Conservation (phyloP, 2,329 filamentous ascomycete genomes). For the Raffaelea arxii region DNA sequence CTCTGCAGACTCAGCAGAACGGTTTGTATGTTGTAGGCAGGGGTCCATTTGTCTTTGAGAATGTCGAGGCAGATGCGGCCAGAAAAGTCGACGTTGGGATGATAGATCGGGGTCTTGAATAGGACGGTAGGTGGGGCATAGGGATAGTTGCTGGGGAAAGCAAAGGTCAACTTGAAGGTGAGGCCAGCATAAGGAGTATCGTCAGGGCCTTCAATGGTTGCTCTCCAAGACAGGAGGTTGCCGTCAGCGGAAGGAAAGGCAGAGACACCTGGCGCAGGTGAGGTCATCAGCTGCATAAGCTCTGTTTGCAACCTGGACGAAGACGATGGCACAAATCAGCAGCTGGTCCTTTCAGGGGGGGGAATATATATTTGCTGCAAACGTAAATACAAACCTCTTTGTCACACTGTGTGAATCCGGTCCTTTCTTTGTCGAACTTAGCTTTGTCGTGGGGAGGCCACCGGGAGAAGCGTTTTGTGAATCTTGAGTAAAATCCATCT, state of each 20-base stretch:
- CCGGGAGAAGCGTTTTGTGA: slow-evolving; percentile 60
- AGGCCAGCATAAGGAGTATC: slow-evolving; percentile 86
- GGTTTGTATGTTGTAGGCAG: slow-evolving; percentile 92
- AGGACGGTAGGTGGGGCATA: slow-evolving; percentile 84
- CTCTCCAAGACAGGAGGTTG: slow-evolving; percentile 86
- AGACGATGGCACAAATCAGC: not conserved
- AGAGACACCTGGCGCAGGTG: slow-evolving; percentile 83
- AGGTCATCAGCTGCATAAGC: slow-evolving; percentile 97
- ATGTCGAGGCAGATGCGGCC: slow-evolving; percentile 97
- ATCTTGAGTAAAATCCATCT: slow-evolving; percentile 48
- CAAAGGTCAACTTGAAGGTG: slow-evolving; percentile 84
- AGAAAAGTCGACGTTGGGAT: slow-evolving; percentile 96
- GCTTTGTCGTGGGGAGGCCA: slow-evolving; percentile 53
- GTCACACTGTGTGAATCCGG: slow-evolving; percentile 65
- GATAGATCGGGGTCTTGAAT: slow-evolving; percentile 98
- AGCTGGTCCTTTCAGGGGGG: too few species aligned
- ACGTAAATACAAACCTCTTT: slow-evolving; percentile 57
- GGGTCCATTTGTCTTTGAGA: slow-evolving; percentile 98
- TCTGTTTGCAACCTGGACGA: slow-evolving; percentile 76
- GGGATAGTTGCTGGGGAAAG: slow-evolving; percentile 87
- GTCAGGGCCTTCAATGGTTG: slow-evolving; percentile 82
- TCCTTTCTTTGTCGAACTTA: slow-evolving; percentile 44
- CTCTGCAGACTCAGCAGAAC: slow-evolving; percentile 91
- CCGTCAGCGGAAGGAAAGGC: slow-evolving; percentile 88
- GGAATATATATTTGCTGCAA: too few species aligned